These are phyloP conservation scores for Atractiella rhizophila DNA, from an alignment of 768 basidiomycete species.

Conservation along the genomic window DNA sequence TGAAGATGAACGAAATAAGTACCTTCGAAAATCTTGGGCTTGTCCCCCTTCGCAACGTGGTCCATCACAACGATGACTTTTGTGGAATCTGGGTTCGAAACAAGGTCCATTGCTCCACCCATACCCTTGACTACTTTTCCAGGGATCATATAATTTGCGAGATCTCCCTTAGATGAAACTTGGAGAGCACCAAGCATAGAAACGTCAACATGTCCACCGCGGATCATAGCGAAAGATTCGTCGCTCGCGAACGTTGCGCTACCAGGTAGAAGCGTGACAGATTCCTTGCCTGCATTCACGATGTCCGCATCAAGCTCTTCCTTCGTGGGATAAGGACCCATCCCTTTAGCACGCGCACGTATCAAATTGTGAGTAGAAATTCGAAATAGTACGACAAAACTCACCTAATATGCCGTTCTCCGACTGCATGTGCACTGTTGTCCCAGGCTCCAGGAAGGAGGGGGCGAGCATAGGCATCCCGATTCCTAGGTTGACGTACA, in stretches of 20 bases:
- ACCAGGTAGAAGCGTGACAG: constrained; percentile 71
- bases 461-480: constrained; percentile 25
- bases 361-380: neutral
- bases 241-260: constrained; percentile 77
- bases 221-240: constrained; percentile 93
- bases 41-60: constrained; percentile 68
- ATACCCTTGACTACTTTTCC: constrained; percentile 56
- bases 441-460: constrained; percentile 20
- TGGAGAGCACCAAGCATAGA: constrained; percentile 89
- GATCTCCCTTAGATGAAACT: constrained; percentile 66
- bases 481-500: constrained; percentile 22
- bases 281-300: constrained; percentile 87
- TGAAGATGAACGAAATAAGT: no score
- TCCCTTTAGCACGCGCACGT: constrained; percentile 9
- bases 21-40: constrained; percentile 49
- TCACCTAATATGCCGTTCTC: constrained; percentile 25
- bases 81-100: constrained; percentile 78
- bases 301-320: constrained; percentile 34
- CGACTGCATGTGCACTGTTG: constrained; percentile 24
- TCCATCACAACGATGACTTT: constrained; percentile 66
- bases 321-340: constrained; percentile 24
- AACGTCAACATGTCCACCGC: constrained; percentile 81
- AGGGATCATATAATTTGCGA: constrained; percentile 97
- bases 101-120: constrained; percentile 40
- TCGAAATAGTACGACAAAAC: neutral